Evolutionary conservation across 345 rosid genomes (phyloP).

Genomic region (Heritiera fomes): DNA sequence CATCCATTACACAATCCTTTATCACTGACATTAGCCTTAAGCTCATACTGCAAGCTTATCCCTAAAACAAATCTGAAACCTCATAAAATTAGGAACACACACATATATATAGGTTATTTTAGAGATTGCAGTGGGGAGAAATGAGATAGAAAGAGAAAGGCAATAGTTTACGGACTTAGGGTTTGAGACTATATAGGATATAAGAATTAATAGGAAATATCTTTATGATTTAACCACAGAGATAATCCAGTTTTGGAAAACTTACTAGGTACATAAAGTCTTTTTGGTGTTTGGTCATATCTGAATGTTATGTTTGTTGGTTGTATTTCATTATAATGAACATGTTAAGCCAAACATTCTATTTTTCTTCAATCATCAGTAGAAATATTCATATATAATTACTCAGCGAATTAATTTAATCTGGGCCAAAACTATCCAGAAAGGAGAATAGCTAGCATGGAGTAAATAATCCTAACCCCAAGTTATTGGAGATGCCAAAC

Average conservation of each 20-base stretch:
- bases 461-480: background rate
- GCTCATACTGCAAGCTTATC: background rate
- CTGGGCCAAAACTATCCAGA: background rate
- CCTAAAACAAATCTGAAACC: background rate
- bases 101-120: background rate
- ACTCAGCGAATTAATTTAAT: background rate
- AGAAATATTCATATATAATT: background rate
- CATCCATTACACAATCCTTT: background rate
- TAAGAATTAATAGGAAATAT: no score
- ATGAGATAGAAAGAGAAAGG: background rate
- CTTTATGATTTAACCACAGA: no score
- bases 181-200: background rate
- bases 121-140: background rate
- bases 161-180: background rate
- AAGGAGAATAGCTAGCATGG: background rate
- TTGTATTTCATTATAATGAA: no score
- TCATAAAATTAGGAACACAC: background rate
- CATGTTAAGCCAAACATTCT: no score
- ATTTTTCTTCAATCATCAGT: background rate
- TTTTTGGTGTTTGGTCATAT: no score
- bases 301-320: no score
- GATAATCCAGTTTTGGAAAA: no score
- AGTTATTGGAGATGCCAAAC: no score
- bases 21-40: background rate
- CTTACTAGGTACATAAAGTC: no score